Evolutionary conservation across 2,329 filamentous ascomycete genomes (phyloP).

Genomic region (Ceratocystiopsis minuta): DNA sequence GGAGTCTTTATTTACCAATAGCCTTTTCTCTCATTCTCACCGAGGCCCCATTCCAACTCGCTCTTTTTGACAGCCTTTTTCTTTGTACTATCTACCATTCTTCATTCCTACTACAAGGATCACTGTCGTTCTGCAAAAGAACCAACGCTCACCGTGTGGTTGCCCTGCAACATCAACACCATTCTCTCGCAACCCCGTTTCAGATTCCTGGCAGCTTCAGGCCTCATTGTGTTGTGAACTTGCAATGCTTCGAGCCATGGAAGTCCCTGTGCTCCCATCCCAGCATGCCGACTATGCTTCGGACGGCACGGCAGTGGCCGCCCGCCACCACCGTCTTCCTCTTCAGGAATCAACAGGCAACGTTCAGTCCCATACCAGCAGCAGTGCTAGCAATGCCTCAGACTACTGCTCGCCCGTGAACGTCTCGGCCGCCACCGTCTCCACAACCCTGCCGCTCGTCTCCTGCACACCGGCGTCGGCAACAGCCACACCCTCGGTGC

Average conservation of each 20-base stretch:
- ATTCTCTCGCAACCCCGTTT: too few relatives aligned
- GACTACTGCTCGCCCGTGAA: slow-evolving; percentile 23
- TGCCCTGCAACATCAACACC: too few relatives aligned
- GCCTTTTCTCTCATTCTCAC: neutral
- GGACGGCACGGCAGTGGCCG: slow-evolving; percentile 22
- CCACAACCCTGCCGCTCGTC: slow-evolving; percentile 5
- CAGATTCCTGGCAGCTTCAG: too few relatives aligned
- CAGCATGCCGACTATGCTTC: slow-evolving; percentile 27
- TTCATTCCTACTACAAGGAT: neutral
- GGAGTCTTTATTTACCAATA: neutral
- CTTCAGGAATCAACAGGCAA: slow-evolving; percentile 36
- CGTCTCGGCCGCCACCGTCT: slow-evolving; percentile 1
- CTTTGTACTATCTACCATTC: neutral
- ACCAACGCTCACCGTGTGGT: too few relatives aligned
- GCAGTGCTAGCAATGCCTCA: slow-evolving; percentile 16
- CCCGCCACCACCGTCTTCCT: slow-evolving; percentile 28
- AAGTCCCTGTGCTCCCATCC: slow-evolving; percentile 29
- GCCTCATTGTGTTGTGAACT: too few relatives aligned
- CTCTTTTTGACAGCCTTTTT: neutral
- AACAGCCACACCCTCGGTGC: slow-evolving; percentile 14
- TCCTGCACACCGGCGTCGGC: slow-evolving; percentile 18
- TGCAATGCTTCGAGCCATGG: slow-evolving; percentile 15
- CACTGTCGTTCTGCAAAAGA: too few relatives aligned
- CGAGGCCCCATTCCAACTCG: neutral
- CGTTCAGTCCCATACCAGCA: slow-evolving; percentile 19